These are phyloP conservation scores for Chaetomium sp. DNA, from an alignment of 2,329 filamentous ascomycete genomes.

Conservation along the genomic window DNA sequence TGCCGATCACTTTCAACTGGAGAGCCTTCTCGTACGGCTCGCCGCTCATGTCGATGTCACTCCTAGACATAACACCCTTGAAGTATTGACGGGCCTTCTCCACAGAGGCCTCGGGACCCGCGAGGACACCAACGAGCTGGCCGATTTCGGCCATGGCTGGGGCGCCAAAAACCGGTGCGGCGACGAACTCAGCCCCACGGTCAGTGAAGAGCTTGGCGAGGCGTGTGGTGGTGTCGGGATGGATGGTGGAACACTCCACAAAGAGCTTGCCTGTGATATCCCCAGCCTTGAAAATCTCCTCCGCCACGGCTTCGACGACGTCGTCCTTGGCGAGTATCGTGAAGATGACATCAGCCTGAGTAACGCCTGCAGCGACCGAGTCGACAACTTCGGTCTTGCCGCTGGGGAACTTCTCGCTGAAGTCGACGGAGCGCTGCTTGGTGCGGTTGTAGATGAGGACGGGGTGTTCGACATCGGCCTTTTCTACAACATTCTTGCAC, in stretches of 20 bases:
- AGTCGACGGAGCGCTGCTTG: conserved; percentile 54
- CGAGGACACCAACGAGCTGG: conserved; percentile 65
- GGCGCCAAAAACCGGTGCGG: conserved; percentile 63
- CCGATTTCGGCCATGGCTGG: conserved; percentile 65
- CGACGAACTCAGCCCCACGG: conserved; percentile 66
- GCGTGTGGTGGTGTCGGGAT: conserved; percentile 70
- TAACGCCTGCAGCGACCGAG: conserved; percentile 59
- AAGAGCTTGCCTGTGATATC: conserved; percentile 67
- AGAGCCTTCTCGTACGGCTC: conserved; percentile 63
- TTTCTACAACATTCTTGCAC: conserved; percentile 75
- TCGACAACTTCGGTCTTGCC: conserved; percentile 59
- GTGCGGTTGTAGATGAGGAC: conserved; percentile 79
- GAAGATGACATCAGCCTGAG: conserved; percentile 71
- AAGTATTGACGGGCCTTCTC: conserved; percentile 63
- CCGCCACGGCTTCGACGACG: conserved; percentile 59
- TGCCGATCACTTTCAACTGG: conserved; percentile 75
- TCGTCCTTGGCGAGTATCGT: conserved; percentile 73
- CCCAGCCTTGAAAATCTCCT: conserved; percentile 44
- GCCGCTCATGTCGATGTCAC: conserved; percentile 63
- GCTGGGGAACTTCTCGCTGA: conserved; percentile 52
- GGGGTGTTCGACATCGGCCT: conserved; percentile 63
- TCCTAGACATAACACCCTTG: conserved; percentile 63
- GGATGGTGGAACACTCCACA: conserved; percentile 81
- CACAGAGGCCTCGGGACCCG: conserved; percentile 55
- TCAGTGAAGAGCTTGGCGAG: conserved; percentile 52